These are phyloP conservation scores for Orbilia javanica DNA, from an alignment of 2,329 filamentous ascomycete species.

Conservation along the genomic window DNA sequence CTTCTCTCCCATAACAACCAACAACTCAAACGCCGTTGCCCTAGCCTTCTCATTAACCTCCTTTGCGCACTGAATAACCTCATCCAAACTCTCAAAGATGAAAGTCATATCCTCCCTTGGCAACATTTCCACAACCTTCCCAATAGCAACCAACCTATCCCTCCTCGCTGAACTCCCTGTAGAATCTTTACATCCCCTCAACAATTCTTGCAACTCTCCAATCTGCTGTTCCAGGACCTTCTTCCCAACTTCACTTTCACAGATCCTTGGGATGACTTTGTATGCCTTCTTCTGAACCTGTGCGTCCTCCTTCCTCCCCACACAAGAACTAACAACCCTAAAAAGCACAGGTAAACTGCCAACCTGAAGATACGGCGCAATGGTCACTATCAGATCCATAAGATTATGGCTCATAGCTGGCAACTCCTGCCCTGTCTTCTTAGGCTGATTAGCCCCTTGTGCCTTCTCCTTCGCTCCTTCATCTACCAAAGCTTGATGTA, in stretches of 20 bases:
- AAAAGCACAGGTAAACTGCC: slow-evolving; percentile 88
- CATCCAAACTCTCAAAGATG: slow-evolving; percentile 88
- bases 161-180: slow-evolving; percentile 86
- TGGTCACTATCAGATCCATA: slow-evolving; percentile 96
- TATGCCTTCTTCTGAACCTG: slow-evolving; percentile 99
- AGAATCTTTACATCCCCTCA: slow-evolving; percentile 83
- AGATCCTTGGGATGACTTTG: slow-evolving; percentile 92
- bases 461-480: slow-evolving; percentile 67
- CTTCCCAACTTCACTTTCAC: slow-evolving; percentile 81
- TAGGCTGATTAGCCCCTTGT: slow-evolving; percentile 66
- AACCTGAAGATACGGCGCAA: slow-evolving; percentile 90
- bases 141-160: slow-evolving; percentile 85
- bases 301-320: slow-evolving; percentile 84
- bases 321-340: slow-evolving; percentile 83
- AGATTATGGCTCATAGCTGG: slow-evolving; percentile 93
- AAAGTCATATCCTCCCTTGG: slow-evolving; percentile 86
- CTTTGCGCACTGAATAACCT: slow-evolving; percentile 96
- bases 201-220: slow-evolving; percentile 81
- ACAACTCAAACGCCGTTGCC: slow-evolving; percentile 87
- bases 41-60: slow-evolving; percentile 96
- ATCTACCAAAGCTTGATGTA: slow-evolving; percentile 77
- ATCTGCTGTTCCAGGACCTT: slow-evolving; percentile 81
- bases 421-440: slow-evolving; percentile 76
- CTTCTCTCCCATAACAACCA: slow-evolving; percentile 87
- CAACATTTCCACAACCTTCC: slow-evolving; percentile 82